Percentiles rank a stretch among this genome's conserved stretches.
phyloP scores from a whole-genome alignment of 305 asterid genomes.

The Fraxinus paxiana region DNA sequence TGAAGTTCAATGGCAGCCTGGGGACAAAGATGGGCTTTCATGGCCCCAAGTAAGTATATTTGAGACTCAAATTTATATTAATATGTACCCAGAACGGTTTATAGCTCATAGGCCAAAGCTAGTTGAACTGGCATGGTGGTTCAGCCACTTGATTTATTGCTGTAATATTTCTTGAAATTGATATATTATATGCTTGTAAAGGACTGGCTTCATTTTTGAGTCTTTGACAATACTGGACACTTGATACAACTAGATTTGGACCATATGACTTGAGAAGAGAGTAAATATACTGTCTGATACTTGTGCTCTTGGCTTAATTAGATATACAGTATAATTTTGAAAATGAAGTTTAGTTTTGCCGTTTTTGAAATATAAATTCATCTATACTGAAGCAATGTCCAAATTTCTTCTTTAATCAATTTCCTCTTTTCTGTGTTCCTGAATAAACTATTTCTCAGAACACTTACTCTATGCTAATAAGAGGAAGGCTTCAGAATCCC shows the following conservation, averaged over 20 bases:
- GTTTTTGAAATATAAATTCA: not conserved
- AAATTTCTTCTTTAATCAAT: not conserved
- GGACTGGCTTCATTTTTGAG: not conserved
- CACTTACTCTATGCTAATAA: not conserved
- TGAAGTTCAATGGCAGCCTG: constrained; percentile 59
- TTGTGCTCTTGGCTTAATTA: not conserved
- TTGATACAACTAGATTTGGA: not conserved
- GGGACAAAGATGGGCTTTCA: constrained; percentile 61
- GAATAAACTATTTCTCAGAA: not conserved
- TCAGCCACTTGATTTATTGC: not conserved
- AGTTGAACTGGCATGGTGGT: not conserved
- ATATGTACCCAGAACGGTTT: not conserved
- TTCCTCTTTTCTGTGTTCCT: not conserved
- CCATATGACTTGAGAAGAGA: not conserved
- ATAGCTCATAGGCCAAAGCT: not conserved
- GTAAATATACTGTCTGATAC: not conserved
- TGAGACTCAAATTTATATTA: not conserved
- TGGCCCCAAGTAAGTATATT: constrained; percentile 72
- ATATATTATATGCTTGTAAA: not conserved
- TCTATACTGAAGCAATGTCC: not conserved
- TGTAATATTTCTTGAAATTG: not conserved
- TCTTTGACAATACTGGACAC: not conserved
- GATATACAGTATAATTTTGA: not conserved
- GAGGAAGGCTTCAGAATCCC: not conserved
- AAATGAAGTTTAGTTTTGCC: not conserved